A percentile compares a stretch with the other conserved stretches of the same genome.
Evolutionary conservation across 192 early-diverging fungal genomes (phyloP).

Genomic region (Coemansia sp.): DNA sequence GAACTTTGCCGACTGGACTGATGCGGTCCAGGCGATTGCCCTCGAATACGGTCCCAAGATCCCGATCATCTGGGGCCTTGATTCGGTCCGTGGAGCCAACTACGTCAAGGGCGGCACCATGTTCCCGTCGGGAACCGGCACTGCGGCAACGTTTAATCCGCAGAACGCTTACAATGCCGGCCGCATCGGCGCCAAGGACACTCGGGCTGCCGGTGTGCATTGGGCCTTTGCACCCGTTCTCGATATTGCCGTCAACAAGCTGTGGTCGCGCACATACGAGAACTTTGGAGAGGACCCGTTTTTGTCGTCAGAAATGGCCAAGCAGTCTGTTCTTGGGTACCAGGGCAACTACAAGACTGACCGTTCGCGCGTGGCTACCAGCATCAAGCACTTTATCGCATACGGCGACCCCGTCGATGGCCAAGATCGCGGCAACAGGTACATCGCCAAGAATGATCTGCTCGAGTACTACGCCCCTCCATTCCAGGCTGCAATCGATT

Average conservation of each 20-base stretch:
- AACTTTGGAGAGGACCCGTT: slow-evolving; percentile 62
- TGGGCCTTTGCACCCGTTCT: slow-evolving; percentile 65
- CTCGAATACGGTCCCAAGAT: slow-evolving; percentile 47
- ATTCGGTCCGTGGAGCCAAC: slow-evolving; percentile 66
- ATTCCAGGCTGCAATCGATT: slow-evolving; percentile 58
- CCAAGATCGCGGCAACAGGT: slow-evolving; percentile 26
- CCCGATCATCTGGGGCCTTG: slow-evolving; percentile 66
- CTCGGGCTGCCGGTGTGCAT: slow-evolving; percentile 60
- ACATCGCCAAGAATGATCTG: slow-evolving; percentile 57
- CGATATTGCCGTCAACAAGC: slow-evolving; percentile 60
- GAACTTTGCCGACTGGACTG: slow-evolving; percentile 52
- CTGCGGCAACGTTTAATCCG: slow-evolving; percentile 62
- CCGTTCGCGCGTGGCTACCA: slow-evolving; percentile 59
- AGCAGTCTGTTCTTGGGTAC: slow-evolving; percentile 54
- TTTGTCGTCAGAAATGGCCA: slow-evolving; percentile 54
- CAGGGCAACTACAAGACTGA: slow-evolving; percentile 68
- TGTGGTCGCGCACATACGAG: slow-evolving; percentile 60
- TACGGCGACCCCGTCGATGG: not conserved
- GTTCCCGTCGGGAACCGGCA: slow-evolving; percentile 60
- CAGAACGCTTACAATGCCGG: slow-evolving; percentile 57
- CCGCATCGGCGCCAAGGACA: slow-evolving; percentile 62
- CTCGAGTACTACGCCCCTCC: slow-evolving; percentile 61
- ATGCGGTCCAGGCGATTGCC: slow-evolving; percentile 58
- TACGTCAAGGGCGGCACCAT: slow-evolving; percentile 60
- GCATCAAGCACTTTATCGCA: slow-evolving; percentile 39